Base-by-base conservation (phyloP, 176 grass and related monocot genomes). In the Luzula sylvatica region DNA sequence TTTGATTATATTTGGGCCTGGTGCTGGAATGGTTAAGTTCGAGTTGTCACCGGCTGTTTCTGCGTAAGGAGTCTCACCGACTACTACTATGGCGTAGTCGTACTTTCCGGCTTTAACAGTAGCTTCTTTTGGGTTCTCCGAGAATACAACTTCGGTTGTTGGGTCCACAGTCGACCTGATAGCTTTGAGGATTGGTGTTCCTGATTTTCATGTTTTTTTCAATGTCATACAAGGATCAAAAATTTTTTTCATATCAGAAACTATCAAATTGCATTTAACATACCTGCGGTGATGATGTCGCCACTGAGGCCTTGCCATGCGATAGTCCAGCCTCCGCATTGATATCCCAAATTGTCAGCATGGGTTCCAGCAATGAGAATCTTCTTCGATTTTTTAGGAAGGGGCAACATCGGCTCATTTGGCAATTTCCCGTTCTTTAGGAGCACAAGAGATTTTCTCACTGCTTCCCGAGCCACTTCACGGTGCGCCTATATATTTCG, bases 321-420 rank as follows among this genome's bases (percentile, higher is more conserved):
- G 0, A 54, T 32, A 12, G 87, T 87, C 87, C 87, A 94, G 19
- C 87, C 82, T 15, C 87, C 87, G 51, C 87, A 94, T 61, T 94
- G 87, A 44, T 48, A 55, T 5, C 82, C 87, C 15, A 94, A 71
- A 58, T 94, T 72, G 53, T 94, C 63, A 0, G 87, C 75, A 58
- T 87, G 82, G 58, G 71, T 83, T 42, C 87, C 87, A 15, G 75
- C 68, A 20, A 94, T 68, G 39, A 94, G 75, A 54, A 94, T 61
- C 42, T 82, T 87, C 42, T 40, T 61, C 24, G 78, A 72, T 40
- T 76, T 77, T 78, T 94, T 94, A 5, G 54, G 13, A 7, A 94
- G 72, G 2, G 82, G 87, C 49, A 87, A 76, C 44, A 87, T 4
- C 0, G 78, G 23, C 15, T 41, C 11, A 1, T 56, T 8, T 1